Conservation (phyloP, 2,329 filamentous ascomycete genomes). For the Cladosporium halotolerans region DNA sequence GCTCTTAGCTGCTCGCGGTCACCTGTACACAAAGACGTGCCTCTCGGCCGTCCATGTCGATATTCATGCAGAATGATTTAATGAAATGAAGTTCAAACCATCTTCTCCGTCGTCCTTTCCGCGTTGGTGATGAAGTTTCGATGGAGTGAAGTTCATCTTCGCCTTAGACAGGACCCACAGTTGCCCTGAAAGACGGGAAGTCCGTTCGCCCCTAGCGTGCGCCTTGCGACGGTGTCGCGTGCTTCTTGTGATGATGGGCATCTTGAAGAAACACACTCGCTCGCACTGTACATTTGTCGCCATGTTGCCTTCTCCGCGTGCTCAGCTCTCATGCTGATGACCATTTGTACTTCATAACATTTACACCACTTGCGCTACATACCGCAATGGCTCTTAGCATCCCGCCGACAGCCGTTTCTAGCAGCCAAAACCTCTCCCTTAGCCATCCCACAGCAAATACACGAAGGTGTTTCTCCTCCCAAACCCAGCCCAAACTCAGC, state of each 20-base stretch:
- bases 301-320: not conserved
- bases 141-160: constrained; percentile 5
- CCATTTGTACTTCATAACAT: not conserved
- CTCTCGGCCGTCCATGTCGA: not conserved
- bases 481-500: not conserved
- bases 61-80: constrained; percentile 7
- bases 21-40: not conserved
- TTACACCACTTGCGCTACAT: not conserved
- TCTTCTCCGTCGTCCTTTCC: not conserved
- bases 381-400: not conserved
- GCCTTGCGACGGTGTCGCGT: constrained; percentile 1
- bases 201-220: constrained; percentile 8
- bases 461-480: not conserved
- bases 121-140: not conserved
- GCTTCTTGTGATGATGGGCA: not conserved
- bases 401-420: not conserved
- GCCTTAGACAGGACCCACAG: constrained; percentile 10
- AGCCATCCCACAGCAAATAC: not conserved
- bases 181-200: constrained; percentile 6
- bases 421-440: not conserved
- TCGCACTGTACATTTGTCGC: not conserved
- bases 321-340: not conserved
- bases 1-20: not conserved
- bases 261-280: not conserved
- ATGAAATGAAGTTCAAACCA: constrained; percentile 5